Conservation (phyloP, 306 rosid species). For the Cucurbita moschata region DNA sequence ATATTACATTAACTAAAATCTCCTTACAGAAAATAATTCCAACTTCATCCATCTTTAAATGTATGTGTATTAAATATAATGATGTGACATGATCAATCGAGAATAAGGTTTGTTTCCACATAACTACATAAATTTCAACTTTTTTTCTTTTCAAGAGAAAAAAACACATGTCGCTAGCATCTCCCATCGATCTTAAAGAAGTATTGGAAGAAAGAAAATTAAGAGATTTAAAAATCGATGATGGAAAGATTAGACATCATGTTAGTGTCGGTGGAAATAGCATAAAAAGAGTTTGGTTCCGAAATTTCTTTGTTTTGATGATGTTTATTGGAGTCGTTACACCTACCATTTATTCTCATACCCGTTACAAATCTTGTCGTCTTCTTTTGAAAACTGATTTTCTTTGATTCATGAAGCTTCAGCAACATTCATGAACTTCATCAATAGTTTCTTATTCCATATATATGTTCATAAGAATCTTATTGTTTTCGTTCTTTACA, state of each 20-base stretch:
- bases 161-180: neutral
- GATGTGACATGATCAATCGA: neutral
- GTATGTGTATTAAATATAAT: neutral
- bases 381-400: neutral
- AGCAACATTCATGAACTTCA: too few species aligned
- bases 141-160: neutral
- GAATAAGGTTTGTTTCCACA: too few species aligned
- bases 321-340: neutral
- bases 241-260: neutral
- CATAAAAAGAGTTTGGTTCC: too few species aligned
- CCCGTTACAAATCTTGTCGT: neutral
- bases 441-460: too few species aligned
- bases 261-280: neutral
- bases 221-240: neutral
- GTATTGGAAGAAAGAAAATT: neutral
- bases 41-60: too few species aligned
- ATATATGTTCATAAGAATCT: too few species aligned
- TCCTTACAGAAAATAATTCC: too few species aligned
- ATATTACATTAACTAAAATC: too few species aligned
- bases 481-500: too few species aligned
- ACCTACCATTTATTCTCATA: slow-evolving; percentile 1
- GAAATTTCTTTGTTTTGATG: too few species aligned
- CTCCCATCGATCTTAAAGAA: neutral
- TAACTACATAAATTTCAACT: too few species aligned
- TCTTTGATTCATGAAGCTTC: neutral